These are phyloP conservation scores for Geosmithia flava DNA, from an alignment of 2,329 filamentous ascomycete genomes.

Conservation along the genomic window DNA sequence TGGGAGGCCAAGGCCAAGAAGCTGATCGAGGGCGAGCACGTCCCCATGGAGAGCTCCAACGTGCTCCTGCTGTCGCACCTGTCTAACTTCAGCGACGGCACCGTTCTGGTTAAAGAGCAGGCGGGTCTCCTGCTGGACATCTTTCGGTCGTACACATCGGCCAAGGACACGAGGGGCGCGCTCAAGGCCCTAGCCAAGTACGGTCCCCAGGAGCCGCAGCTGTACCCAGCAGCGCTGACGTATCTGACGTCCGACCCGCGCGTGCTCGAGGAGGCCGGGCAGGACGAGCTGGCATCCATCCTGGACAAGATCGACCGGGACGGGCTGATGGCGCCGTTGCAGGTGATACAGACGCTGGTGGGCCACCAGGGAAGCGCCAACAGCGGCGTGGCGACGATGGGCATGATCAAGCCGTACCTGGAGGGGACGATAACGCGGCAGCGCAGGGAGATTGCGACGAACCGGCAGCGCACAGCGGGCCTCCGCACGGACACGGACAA, in stretches of 20 bases:
- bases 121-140: slow-evolving; percentile 89
- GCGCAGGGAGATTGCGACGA: slow-evolving; percentile 68
- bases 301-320: slow-evolving; percentile 81
- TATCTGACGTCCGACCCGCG: slow-evolving; percentile 82
- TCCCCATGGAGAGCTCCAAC: slow-evolving; percentile 88
- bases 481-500: slow-evolving; percentile 75
- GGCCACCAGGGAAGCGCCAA: slow-evolving; percentile 26
- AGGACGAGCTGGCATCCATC: slow-evolving; percentile 67
- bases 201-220: slow-evolving; percentile 75
- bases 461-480: slow-evolving; percentile 68
- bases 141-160: slow-evolving; percentile 88
- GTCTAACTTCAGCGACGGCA: slow-evolving; percentile 80
- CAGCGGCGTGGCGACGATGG: slow-evolving; percentile 77
- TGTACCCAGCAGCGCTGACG: slow-evolving; percentile 83
- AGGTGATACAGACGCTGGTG: slow-evolving; percentile 89
- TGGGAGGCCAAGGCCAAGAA: slow-evolving; percentile 90
- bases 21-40: slow-evolving; percentile 68
- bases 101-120: slow-evolving; percentile 85
- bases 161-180: slow-evolving; percentile 81
- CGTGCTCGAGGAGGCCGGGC: slow-evolving; percentile 73
- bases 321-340: slow-evolving; percentile 85
- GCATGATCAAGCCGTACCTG: slow-evolving; percentile 90
- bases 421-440: slow-evolving; percentile 81
- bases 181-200: slow-evolving; percentile 87
- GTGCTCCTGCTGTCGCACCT: slow-evolving; percentile 87